Evolutionary conservation across 1,284 basidiomycete species (phyloP).

Genomic region (Pseudozyma flocculosa): DNA sequence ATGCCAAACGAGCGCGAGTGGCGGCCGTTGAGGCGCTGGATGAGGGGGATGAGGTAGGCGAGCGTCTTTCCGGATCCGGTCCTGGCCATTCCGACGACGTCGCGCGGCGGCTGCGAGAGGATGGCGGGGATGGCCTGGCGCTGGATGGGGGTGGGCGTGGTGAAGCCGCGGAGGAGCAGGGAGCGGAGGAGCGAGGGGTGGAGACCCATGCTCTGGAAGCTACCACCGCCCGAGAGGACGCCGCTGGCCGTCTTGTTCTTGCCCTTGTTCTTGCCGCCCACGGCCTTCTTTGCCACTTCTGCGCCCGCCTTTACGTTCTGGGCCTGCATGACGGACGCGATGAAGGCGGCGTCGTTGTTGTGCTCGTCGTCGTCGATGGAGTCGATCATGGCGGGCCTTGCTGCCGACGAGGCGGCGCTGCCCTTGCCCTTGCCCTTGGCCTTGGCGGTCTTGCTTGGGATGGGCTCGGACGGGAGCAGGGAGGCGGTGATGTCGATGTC

Average conservation of each 20-base stretch:
- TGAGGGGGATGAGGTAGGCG: constrained; percentile 89
- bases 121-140: constrained; percentile 83
- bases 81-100: constrained; percentile 96
- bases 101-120: constrained; percentile 79
- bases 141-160: constrained; percentile 94
- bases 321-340: constrained; percentile 50
- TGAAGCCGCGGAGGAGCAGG: constrained; percentile 87
- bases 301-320: constrained; percentile 54
- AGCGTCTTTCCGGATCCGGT: constrained; percentile 98
- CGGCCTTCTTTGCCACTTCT: constrained; percentile 46
- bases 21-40: constrained; percentile 79
- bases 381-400: neutral
- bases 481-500: constrained; percentile 27
- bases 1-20: constrained; percentile 81
- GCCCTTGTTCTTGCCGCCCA: constrained; percentile 37
- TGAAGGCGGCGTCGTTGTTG: constrained; percentile 51
- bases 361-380: constrained; percentile 24
- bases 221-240: constrained; percentile 49
- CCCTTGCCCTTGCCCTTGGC: neutral
- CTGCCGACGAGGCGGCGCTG: neutral
- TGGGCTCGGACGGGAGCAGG: constrained; percentile 10
- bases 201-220: constrained; percentile 62
- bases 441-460: constrained; percentile 4
- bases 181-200: constrained; percentile 80
- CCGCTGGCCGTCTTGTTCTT: constrained; percentile 48